These are phyloP conservation scores for Lathyrus aphaca DNA, from an alignment of 306 rosid genomes.

Conservation along the genomic window DNA sequence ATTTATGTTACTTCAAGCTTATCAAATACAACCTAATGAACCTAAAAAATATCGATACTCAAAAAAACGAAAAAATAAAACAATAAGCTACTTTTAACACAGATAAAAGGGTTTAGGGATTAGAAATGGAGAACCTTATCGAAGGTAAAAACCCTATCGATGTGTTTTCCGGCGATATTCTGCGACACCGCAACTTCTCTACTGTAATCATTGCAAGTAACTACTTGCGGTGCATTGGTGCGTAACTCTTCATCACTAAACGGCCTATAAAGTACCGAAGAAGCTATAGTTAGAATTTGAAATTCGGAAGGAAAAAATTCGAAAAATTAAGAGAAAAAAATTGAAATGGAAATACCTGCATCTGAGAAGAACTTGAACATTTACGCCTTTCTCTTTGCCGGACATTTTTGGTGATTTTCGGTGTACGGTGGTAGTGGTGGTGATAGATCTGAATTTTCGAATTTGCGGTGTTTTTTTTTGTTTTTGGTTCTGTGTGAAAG, in stretches of 20 bases:
- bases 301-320: neutral
- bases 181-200: slow-evolving; percentile 90
- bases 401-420: slow-evolving; percentile 56
- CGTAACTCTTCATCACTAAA: slow-evolving; percentile 92
- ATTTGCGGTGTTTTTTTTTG: neutral
- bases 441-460: slow-evolving; percentile 42
- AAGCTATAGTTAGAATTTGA: neutral
- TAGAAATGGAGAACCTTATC: slow-evolving; percentile 66
- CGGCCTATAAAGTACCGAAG: slow-evolving; percentile 50
- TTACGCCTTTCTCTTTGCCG: slow-evolving; percentile 87
- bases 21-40: neutral
- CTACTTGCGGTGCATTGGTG: slow-evolving; percentile 84
- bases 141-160: slow-evolving; percentile 84
- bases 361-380: slow-evolving; percentile 94
- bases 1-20: slow-evolving; percentile 1
- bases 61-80: neutral
- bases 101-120: neutral
- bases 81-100: neutral
- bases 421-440: neutral
- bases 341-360: slow-evolving; percentile 60
- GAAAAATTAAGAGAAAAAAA: neutral
- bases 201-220: slow-evolving; percentile 74
- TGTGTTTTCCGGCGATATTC: slow-evolving; percentile 87
- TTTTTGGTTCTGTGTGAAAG: neutral
- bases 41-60: neutral